Percentiles rank a stretch among this genome's conserved stretches.
Evolutionary conservation across 2,329 filamentous ascomycete species (phyloP).

Genomic region (Raffaelea arxii): DNA sequence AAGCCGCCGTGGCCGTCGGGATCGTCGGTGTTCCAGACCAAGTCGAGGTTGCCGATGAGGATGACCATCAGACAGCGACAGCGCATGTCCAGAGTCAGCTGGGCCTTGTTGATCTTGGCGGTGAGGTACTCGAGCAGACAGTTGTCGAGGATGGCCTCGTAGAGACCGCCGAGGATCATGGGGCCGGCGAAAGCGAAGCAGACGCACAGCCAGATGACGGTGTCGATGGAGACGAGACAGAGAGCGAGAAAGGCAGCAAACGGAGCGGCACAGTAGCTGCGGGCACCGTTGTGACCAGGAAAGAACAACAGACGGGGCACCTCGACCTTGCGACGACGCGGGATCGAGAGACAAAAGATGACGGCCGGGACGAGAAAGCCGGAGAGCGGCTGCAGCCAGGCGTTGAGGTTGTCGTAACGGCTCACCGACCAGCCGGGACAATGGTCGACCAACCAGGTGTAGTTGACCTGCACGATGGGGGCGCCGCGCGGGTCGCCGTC

Average conservation of each 20-base stretch:
- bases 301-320: slow-evolving; percentile 11
- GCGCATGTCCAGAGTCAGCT: slow-evolving; percentile 16
- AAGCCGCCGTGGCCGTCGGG: slow-evolving; percentile 3
- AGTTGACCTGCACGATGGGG: slow-evolving; percentile 14
- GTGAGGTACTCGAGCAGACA: slow-evolving; percentile 14
- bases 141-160: slow-evolving; percentile 20
- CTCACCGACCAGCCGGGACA: slow-evolving; percentile 18
- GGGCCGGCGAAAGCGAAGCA: slow-evolving; percentile 19
- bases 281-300: slow-evolving; percentile 11
- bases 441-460: slow-evolving; percentile 10
- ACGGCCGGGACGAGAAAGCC: slow-evolving; percentile 19
- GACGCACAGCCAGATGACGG: slow-evolving; percentile 18
- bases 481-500: slow-evolving; percentile 12
- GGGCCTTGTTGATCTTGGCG: slow-evolving; percentile 11
- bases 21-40: slow-evolving; percentile 12
- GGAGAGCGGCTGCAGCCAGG: slow-evolving; percentile 17
- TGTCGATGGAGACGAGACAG: slow-evolving; percentile 16
- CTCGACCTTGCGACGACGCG: slow-evolving; percentile 16
- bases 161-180: slow-evolving; percentile 20
- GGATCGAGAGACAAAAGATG: slow-evolving; percentile 19
- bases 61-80: slow-evolving; percentile 18
- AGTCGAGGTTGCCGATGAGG: slow-evolving; percentile 19
- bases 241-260: slow-evolving; percentile 11
- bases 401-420: slow-evolving; percentile 13
- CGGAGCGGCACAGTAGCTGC: slow-evolving; percentile 9